Evolutionary conservation across 2,329 filamentous ascomycete genomes (phyloP).

Genomic region (Leptographium procerum): DNA sequence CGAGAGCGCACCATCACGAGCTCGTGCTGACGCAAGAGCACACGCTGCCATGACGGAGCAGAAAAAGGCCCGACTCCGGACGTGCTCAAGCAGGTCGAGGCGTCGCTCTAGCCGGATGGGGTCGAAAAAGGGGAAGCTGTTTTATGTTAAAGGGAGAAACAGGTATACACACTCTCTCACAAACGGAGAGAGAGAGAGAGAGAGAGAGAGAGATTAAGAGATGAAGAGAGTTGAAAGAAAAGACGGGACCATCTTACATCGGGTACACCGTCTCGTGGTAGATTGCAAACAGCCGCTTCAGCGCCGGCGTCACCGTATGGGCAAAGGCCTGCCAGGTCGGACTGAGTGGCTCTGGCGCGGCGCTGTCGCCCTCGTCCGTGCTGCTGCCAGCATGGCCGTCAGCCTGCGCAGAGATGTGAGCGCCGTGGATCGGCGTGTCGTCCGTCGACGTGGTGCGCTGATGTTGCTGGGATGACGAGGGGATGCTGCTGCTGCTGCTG

Average conservation of each 20-base stretch:
- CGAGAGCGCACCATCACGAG: slow-evolving; percentile 13
- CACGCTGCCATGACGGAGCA: slow-evolving; percentile 17
- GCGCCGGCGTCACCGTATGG: slow-evolving; percentile 11
- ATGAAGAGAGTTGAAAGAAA: neutral
- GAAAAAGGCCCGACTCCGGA: slow-evolving; percentile 16
- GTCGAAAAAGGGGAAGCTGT: slow-evolving; percentile 16
- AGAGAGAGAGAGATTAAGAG: neutral
- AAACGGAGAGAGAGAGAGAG: neutral
- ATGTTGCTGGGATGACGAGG: no score
- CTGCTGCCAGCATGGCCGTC: neutral
- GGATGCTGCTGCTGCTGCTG: neutral
- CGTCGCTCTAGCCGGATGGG: slow-evolving; percentile 10
- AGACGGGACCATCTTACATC: slow-evolving; percentile 5
- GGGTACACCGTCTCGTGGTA: slow-evolving; percentile 16
- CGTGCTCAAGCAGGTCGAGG: slow-evolving; percentile 13
- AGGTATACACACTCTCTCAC: no score
- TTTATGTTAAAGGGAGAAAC: no score
- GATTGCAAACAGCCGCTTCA: slow-evolving; percentile 11
- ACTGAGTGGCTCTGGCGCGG: slow-evolving; percentile 9
- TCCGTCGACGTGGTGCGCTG: neutral
- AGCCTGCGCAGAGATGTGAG: neutral
- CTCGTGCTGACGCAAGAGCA: slow-evolving; percentile 13
- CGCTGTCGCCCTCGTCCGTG: slow-evolving; percentile 5
- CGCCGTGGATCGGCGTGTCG: neutral
- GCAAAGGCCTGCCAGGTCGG: slow-evolving; percentile 13